phyloP scores from a whole-genome alignment of 345 rosid genomes.

The Conringia planisiliqua region DNA sequence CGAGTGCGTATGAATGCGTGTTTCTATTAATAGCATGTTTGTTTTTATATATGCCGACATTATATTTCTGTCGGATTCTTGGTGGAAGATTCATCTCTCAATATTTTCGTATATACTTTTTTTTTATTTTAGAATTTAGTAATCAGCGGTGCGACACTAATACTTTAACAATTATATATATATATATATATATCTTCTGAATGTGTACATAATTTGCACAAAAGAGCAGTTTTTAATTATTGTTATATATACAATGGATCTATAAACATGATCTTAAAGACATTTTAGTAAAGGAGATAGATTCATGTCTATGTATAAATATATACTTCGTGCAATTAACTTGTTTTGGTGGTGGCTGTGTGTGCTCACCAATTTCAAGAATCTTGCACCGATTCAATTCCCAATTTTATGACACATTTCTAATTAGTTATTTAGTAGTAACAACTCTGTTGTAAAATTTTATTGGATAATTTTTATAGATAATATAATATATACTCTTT shows the following conservation, averaged over 20 bases:
- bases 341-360: background rate
- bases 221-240: background rate
- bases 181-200: background rate
- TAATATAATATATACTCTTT: no score
- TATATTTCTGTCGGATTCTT: constrained; percentile 14
- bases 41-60: constrained; percentile 7
- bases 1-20: background rate
- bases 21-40: background rate
- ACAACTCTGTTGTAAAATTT: background rate
- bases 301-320: background rate
- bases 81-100: background rate
- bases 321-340: background rate
- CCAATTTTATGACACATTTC: background rate
- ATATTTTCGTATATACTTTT: background rate
- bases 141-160: background rate
- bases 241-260: background rate
- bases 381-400: constrained; percentile 1
- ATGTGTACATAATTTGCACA: background rate
- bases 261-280: background rate
- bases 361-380: background rate
- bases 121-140: background rate
- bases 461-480: background rate
- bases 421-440: background rate
- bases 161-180: no score
- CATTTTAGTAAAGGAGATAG: background rate